A percentile compares a stretch with the other conserved stretches of the same genome.
These are phyloP conservation scores for Stephania japonica DNA, from an alignment of 164 flowering plant species.

Conservation along the genomic window DNA sequence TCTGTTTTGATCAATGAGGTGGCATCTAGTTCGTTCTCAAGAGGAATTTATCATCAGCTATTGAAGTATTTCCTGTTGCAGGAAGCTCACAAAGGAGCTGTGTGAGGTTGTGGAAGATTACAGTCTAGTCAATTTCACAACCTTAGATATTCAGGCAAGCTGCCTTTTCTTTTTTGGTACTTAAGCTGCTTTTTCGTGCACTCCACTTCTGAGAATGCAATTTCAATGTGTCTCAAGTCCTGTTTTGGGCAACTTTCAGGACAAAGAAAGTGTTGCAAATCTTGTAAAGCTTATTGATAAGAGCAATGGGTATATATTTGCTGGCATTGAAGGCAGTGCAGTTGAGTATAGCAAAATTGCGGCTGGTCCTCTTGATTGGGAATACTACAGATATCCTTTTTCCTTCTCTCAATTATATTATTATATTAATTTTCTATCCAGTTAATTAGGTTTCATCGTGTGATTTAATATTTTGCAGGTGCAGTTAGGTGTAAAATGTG, in stretches of 20 bases:
- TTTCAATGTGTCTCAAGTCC: neutral
- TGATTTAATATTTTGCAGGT: neutral
- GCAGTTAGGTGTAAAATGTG: neutral
- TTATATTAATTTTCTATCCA: neutral
- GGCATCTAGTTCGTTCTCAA: too few relatives aligned
- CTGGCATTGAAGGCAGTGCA: slow-evolving; percentile 72
- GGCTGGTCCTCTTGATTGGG: slow-evolving; percentile 77
- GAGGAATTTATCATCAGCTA: neutral
- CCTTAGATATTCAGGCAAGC: slow-evolving; percentile 82
- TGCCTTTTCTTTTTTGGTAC: neutral
- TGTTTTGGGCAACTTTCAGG: slow-evolving; percentile 37
- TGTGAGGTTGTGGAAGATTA: slow-evolving; percentile 76
- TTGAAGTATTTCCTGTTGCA: slow-evolving; percentile 22
- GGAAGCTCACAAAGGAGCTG: slow-evolving; percentile 85
- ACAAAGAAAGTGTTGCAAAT: slow-evolving; percentile 84
- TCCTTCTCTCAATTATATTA: neutral
- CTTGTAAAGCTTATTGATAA: slow-evolving; percentile 88
- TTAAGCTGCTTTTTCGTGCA: neutral
- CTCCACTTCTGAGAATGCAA: neutral
- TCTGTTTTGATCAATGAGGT: too few relatives aligned
- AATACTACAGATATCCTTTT: slow-evolving; percentile 94
- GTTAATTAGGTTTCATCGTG: neutral
- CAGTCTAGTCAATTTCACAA: slow-evolving; percentile 70
- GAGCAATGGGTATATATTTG: slow-evolving; percentile 83
- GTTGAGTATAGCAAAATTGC: slow-evolving; percentile 94